Conservation (phyloP, 768 basidiomycete genomes). For the Xanthoconium stramineum region DNA sequence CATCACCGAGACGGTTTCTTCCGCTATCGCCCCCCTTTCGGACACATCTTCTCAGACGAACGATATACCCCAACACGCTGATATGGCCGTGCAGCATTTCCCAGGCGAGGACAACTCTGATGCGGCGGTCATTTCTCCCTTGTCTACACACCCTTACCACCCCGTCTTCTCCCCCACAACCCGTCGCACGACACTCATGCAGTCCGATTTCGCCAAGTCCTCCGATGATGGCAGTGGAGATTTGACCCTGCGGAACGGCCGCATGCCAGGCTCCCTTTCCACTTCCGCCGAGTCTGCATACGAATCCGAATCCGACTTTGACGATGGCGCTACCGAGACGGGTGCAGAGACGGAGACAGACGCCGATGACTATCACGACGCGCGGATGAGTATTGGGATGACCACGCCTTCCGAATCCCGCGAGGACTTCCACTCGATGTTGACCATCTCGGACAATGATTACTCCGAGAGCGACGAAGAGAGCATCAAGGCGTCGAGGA, state of each 20-base stretch:
- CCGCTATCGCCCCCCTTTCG: conserved; percentile 14
- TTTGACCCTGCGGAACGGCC: conserved; percentile 31
- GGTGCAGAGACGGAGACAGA: conserved; percentile 70
- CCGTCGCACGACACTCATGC: conserved; percentile 48
- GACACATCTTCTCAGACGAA: conserved; percentile 51
- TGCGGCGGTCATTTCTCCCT: conserved; percentile 34
- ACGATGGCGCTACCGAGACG: conserved; percentile 52
- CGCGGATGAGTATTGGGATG: conserved; percentile 59
- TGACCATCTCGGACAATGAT: conserved; percentile 67
- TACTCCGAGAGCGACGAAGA: conserved; percentile 60
- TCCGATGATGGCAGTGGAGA: conserved; percentile 38
- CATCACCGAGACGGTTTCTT: conserved; percentile 23
- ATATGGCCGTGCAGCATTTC: conserved; percentile 50
- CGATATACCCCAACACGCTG: conserved; percentile 31
- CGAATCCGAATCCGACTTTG: conserved; percentile 44
- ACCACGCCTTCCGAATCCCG: conserved; percentile 65
- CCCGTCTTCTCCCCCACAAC: conserved; percentile 22
- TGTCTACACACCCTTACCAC: conserved; percentile 23
- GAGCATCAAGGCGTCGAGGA: conserved; percentile 68
- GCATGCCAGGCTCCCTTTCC: conserved; percentile 23
- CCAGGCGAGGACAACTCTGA: conserved; percentile 30
- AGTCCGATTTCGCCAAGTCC: conserved; percentile 38
- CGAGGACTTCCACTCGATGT: conserved; percentile 75
- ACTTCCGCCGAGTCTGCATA: conserved; percentile 30
- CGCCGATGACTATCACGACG: conserved; percentile 71